Conservation (phyloP, 495 filamentous ascomycete genomes). For the Penicillium bialowiezense region DNA sequence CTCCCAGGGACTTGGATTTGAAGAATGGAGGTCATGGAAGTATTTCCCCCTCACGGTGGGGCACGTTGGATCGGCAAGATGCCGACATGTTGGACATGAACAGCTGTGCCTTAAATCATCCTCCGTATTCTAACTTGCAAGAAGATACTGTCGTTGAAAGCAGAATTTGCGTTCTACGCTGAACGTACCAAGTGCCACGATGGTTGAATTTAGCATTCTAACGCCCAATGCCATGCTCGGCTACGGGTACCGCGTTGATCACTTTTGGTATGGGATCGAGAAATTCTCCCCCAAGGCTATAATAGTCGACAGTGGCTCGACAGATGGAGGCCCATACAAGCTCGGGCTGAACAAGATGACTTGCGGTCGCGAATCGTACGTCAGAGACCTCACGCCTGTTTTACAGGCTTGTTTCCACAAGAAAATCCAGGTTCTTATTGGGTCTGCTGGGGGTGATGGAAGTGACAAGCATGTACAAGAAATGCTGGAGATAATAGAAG, state of each 20-base stretch:
- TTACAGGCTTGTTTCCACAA: slow-evolving; percentile 25
- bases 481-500: slow-evolving; percentile 35
- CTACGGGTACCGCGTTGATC: slow-evolving; percentile 36
- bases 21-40: too few species aligned
- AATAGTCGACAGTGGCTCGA: slow-evolving; percentile 49
- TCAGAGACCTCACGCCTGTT: slow-evolving; percentile 38
- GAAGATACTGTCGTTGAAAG: too few species aligned
- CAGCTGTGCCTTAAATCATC: too few species aligned
- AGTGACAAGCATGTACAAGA: slow-evolving; percentile 42
- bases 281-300: slow-evolving; percentile 38
- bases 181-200: neutral
- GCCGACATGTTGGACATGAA: too few species aligned
- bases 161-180: too few species aligned
- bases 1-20: too few species aligned
- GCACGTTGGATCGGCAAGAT: too few species aligned
- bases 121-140: too few species aligned
- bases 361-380: slow-evolving; percentile 30
- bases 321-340: slow-evolving; percentile 45
- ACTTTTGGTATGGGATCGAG: slow-evolving; percentile 28
- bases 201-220: slow-evolving; percentile 30
- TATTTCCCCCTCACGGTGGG: too few species aligned
- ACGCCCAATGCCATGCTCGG: slow-evolving; percentile 50
- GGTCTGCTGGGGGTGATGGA: slow-evolving; percentile 49
- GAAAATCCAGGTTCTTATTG: slow-evolving; percentile 40
- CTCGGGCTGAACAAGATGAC: slow-evolving; percentile 40